Base-by-base conservation (phyloP, 352 stramenopile species). In the Lagenidium sp. region DNA sequence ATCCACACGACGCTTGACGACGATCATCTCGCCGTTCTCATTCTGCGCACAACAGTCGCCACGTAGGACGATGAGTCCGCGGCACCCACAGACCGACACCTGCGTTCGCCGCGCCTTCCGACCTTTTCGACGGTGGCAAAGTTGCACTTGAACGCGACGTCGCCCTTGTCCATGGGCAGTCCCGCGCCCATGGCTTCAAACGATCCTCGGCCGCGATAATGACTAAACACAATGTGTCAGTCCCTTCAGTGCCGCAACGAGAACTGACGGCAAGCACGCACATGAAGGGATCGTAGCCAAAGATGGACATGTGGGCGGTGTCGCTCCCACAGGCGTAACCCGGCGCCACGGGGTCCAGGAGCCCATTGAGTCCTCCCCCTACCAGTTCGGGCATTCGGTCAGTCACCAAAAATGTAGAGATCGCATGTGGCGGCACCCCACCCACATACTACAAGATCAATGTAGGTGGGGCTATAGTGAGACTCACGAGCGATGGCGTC, bases 71-170 rank as follows among this genome's bases (percentile, higher is more conserved):
- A n/a, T n/a, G n/a, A n/a, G n/a, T n/a, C n/a, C n/a, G n/a, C n/a
- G n/a, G n/a, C n/a, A n/a, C n/a, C n/a, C n/a, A n/a, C n/a, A n/a
- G n/a, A n/a, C n/a, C n/a, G n/a, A n/a, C n/a, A n/a, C n/a, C n/a
- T 30, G 19, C 26, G 2, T 31, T 28, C 6, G 13, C 18, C 7
- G 30, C 23, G 8, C 16, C 13, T 13, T 40, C 28, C 19, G 7
- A 73, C 66, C 54, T 77, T 58, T 31, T 72, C 41, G 24, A 88
- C 60, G 8, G 80, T 90, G 4, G 79, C 82, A 55, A 94, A 94
- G 57, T 94, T 94, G 63, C 82, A 92, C 45, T 94, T 94, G 53
- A 92, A 94, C 13, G 82, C 82, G 12, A 94, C 78, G 42, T 94
- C 77, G 18, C 82, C 82, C 53, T 85, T 85, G 37, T 66, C 66